A percentile compares a stretch with the other conserved stretches of the same genome.
phyloP scores from a whole-genome alignment of 176 grass and related monocot genomes.

The Ensete ventricosum region DNA sequence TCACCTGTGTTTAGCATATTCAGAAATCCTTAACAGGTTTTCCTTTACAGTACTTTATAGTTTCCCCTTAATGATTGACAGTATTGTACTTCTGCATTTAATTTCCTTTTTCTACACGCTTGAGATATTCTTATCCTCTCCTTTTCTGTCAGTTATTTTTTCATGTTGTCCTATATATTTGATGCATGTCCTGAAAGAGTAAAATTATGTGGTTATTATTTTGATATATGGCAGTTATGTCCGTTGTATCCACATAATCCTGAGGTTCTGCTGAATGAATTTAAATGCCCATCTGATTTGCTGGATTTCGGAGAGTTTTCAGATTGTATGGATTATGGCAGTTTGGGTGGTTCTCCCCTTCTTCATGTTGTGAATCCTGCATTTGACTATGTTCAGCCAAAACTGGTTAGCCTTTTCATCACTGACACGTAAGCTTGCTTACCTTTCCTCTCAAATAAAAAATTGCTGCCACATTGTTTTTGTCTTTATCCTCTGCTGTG shows the following conservation, averaged over 20 bases:
- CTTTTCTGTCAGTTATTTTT: background rate
- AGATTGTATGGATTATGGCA: constrained; percentile 81
- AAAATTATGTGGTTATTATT: background rate
- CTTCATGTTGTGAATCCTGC: constrained; percentile 86
- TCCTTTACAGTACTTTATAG: background rate
- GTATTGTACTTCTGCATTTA: background rate
- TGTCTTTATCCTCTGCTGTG: background rate
- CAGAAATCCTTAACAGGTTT: background rate
- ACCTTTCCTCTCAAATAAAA: background rate
- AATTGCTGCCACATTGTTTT: background rate
- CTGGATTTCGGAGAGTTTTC: constrained; percentile 93
- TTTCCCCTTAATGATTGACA: background rate
- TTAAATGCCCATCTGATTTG: constrained; percentile 88
- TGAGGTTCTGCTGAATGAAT: constrained; percentile 77
- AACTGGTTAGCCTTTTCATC: constrained; percentile 91
- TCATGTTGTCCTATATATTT: background rate
- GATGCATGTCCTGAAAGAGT: background rate
- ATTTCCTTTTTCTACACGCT: background rate
- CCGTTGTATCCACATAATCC: constrained; percentile 95
- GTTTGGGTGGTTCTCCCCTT: constrained; percentile 50
- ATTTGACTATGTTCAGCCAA: constrained; percentile 89
- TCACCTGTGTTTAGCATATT: background rate
- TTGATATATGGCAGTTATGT: constrained; percentile 47
- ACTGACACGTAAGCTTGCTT: constrained; percentile 71
- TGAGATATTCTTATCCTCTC: background rate